Conservation (phyloP, 352 stramenopile species). For the Globisporangium apiculatum region DNA sequence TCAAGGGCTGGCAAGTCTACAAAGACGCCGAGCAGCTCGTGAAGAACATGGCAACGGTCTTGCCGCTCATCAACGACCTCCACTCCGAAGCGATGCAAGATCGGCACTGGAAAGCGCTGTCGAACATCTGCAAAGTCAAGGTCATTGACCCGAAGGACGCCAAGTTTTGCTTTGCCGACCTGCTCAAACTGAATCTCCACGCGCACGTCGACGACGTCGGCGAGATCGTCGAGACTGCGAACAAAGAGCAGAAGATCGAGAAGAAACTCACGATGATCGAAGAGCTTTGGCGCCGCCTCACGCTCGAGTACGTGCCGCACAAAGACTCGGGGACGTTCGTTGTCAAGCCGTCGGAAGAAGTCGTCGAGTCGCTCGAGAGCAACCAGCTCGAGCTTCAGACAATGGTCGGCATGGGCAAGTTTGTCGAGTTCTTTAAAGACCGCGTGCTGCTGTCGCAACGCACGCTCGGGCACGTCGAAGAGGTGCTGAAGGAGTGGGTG, state of each 20-base stretch:
- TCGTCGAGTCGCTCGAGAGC: conserved; percentile 80
- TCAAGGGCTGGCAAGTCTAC: conserved; percentile 86
- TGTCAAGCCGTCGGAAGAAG: conserved; percentile 81
- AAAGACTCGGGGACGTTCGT: conserved; percentile 84
- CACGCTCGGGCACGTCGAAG: conserved; percentile 77
- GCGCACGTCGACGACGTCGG: conserved; percentile 80
- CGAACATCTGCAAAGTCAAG: conserved; percentile 81
- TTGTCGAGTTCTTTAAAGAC: conserved; percentile 88
- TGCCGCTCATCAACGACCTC: conserved; percentile 92
- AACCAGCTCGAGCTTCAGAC: conserved; percentile 86
- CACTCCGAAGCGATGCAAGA: conserved; percentile 93
- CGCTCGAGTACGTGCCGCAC: conserved; percentile 81
- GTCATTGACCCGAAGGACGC: conserved; percentile 77
- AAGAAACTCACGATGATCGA: conserved; percentile 89
- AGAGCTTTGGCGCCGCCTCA: conserved; percentile 75
- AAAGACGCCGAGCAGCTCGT: conserved; percentile 83
- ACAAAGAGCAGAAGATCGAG: conserved; percentile 88
- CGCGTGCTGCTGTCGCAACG: conserved; percentile 73
- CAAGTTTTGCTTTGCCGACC: conserved; percentile 77
- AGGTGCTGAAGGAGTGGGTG: conserved; percentile 85
- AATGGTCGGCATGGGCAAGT: conserved; percentile 89
- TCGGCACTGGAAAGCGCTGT: conserved; percentile 91
- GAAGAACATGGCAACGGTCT: conserved; percentile 82
- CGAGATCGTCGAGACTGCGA: conserved; percentile 84
- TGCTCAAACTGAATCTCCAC: conserved; percentile 81